Percentiles rank a stretch among this genome's conserved stretches.
phyloP scores from a whole-genome alignment of 2,329 filamentous ascomycete species.

The Domatiomyces catenatus region DNA sequence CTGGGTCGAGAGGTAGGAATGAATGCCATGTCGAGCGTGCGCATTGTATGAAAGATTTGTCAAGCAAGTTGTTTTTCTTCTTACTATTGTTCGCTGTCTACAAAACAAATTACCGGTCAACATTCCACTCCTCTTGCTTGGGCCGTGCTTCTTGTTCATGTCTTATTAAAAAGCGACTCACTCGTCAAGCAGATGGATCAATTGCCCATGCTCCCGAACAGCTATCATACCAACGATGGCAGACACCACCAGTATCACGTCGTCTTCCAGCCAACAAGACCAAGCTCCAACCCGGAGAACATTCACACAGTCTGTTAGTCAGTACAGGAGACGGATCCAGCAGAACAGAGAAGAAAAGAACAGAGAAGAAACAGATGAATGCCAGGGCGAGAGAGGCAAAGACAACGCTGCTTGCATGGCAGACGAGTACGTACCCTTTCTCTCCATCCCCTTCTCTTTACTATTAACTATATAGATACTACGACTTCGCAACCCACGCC shows the following conservation, averaged over 20 bases:
- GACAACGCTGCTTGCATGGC: slow-evolving; percentile 2
- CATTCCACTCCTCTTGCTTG: neutral
- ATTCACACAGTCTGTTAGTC: slow-evolving; percentile 3
- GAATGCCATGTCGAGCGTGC: too few relatives aligned
- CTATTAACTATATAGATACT: slow-evolving; percentile 10
- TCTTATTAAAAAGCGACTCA: neutral
- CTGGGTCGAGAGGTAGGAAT: too few relatives aligned
- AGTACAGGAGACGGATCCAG: slow-evolving; percentile 5
- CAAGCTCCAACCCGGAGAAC: neutral
- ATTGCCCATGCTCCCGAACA: too few relatives aligned
- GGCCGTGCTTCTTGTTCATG: neutral
- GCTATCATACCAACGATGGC: neutral
- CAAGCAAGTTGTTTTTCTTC: too few relatives aligned
- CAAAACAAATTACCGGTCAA: neutral
- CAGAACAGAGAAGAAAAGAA: slow-evolving; percentile 3
- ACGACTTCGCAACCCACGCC: slow-evolving; percentile 13
- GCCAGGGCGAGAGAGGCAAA: slow-evolving; percentile 3
- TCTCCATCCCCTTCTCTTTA: neutral
- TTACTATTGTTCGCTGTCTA: neutral
- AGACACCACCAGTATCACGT: neutral
- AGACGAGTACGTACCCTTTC: slow-evolving; percentile 6
- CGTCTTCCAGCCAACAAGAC: neutral
- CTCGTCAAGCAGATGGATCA: too few relatives aligned
- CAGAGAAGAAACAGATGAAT: slow-evolving; percentile 1
- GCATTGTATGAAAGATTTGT: too few relatives aligned